Base-by-base conservation (phyloP, 75 land plant genomes). In the Cunninghamia lanceolata region DNA sequence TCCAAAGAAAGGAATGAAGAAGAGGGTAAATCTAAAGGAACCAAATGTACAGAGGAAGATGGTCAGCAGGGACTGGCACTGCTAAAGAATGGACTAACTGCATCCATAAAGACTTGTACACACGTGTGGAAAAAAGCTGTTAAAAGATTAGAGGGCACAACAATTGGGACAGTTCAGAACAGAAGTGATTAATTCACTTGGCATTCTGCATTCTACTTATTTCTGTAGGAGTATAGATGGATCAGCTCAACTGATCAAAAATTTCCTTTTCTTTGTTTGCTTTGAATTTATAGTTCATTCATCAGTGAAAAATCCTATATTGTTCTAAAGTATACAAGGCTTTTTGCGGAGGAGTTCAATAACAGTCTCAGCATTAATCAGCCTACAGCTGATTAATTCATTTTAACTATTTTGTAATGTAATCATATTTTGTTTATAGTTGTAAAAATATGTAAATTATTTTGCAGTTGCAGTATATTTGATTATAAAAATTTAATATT, bases 121-220 rank as follows among this genome's bases (percentile, higher is more conserved):
- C 56, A 83, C 32, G 34, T 83, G 34, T 83, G 84, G 84, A 83
- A 52, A 50, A 83, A 83, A 34, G 63, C 84, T 32, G 17, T 83
- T 34, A 53, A 83, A 83, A 83, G 38, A 83, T 83, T 83, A 36
- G 84, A 53, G 40, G 84, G 84, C 28, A 36, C 11, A 43, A 2
- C 40, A 40, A 17, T 38, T 30, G 77, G 56, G 14, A 54, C 56
- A 21, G 52, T 9, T 59, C 66, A 59, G 66, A 21, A 59, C 66
- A 59, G 66, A 59, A 59, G 66, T 63, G 68, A 63, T 7, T 63
- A 63, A 63, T 21, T 63, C 68, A 4, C 68, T 63, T 19, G 28
- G 28, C n/a, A 63, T 63, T 63, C n/a, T 63, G 68, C n/a, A 63
- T 25, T 63, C n/a, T 63, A 25, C 68, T 25, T 59, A 56, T 25